Conservation (phyloP, 2,329 filamentous ascomycete genomes). For the Cladosporium sp. region DNA sequence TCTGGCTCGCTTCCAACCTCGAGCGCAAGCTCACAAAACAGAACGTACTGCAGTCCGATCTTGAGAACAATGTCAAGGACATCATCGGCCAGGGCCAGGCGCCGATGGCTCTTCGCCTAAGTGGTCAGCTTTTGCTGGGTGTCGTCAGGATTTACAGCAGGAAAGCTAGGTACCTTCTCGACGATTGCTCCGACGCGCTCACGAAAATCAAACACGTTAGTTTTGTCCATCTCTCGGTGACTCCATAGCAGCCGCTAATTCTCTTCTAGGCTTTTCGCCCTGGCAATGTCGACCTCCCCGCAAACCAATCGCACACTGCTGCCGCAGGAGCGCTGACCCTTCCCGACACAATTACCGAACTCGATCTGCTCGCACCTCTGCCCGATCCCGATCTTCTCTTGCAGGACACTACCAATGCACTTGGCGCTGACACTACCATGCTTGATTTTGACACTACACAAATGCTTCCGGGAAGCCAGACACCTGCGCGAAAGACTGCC, state of each 20-base stretch:
- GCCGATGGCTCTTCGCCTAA: conserved; percentile 88
- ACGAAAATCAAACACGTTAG: conserved; percentile 97
- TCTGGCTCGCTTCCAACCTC: conserved; percentile 96
- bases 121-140: conserved; percentile 86
- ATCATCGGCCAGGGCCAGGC: conserved; percentile 92
- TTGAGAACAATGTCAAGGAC: conserved; percentile 88
- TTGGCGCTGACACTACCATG: conserved; percentile 36
- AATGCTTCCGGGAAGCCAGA: conserved; percentile 58
- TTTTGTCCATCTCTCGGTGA: not conserved
- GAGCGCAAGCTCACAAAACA: conserved; percentile 98
- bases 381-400: conserved; percentile 83
- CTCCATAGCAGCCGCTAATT: not conserved
- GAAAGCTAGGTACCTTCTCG: conserved; percentile 90
- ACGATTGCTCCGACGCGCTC: conserved; percentile 95
- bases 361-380: conserved; percentile 71
- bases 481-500: conserved; percentile 21
- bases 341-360: conserved; percentile 86
- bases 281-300: conserved; percentile 92
- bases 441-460: conserved; percentile 64
- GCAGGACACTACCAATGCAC: conserved; percentile 18
- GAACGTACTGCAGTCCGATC: conserved; percentile 88
- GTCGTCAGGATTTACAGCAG: conserved; percentile 96
- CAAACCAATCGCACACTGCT: conserved; percentile 65
- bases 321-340: conserved; percentile 83
- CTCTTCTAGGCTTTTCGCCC: conserved; percentile 75